These are phyloP conservation scores for Thermothelomyces thermophilus DNA, from an alignment of 2,329 filamentous ascomycete species.

Conservation along the genomic window DNA sequence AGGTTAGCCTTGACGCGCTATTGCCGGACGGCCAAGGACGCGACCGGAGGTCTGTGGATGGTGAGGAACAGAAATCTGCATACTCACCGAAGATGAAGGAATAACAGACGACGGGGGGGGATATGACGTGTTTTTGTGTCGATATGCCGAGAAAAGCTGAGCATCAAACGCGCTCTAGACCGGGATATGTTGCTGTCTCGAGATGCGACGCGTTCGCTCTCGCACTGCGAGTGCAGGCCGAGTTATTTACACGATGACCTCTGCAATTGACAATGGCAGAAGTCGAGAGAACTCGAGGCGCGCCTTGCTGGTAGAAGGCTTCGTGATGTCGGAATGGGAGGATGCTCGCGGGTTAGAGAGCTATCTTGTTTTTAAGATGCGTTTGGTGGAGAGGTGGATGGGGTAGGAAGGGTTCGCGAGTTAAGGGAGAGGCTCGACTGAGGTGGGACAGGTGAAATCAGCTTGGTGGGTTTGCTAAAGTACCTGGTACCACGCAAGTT, in stretches of 20 bases:
- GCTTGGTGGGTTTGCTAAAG: conserved; percentile 23
- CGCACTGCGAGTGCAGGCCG: background rate
- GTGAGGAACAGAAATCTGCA: background rate
- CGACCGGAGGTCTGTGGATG: background rate
- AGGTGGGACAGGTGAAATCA: conserved; percentile 17
- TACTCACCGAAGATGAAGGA: conserved; percentile 19
- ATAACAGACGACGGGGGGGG: conserved; percentile 9
- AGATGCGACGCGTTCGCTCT: conserved; percentile 10
- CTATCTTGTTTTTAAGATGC: conserved; percentile 27
- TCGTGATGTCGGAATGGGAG: conserved; percentile 16
- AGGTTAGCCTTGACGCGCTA: conserved; percentile 16
- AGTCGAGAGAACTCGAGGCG: conserved; percentile 8
- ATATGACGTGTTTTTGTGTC: conserved; percentile 14
- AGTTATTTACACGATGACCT: conserved; percentile 15
- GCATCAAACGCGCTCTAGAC: conserved; percentile 7
- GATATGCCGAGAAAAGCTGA: conserved; percentile 10
- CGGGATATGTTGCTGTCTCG: conserved; percentile 6
- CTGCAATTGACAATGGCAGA: conserved; percentile 13
- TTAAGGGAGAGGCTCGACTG: conserved; percentile 21
- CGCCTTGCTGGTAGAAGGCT: conserved; percentile 15
- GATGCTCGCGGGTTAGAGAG: conserved; percentile 18
- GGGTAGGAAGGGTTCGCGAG: conserved; percentile 17
- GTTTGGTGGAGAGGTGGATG: conserved; percentile 26
- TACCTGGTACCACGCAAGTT: conserved; percentile 21
- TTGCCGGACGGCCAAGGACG: background rate